Evolutionary conservation across 805 yeast genomes (phyloP).

Genomic region (Zygoascus flipseniorum): DNA sequence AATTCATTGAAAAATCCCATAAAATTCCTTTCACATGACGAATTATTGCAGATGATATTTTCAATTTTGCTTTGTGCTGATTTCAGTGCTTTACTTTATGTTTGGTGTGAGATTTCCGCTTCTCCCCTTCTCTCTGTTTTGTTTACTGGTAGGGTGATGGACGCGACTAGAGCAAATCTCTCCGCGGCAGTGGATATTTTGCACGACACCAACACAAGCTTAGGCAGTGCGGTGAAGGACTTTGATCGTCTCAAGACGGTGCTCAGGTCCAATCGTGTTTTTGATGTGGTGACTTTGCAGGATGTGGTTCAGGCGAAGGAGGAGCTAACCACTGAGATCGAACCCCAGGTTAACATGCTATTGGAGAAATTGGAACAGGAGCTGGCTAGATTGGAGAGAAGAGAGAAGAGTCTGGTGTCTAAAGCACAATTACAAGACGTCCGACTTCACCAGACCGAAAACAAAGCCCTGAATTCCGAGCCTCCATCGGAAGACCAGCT

Average conservation of each 20-base stretch:
- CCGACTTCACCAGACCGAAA: conserved; percentile 14
- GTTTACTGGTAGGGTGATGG: neutral
- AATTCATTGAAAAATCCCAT: neutral
- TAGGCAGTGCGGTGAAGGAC: conserved; percentile 12
- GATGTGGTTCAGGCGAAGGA: conserved; percentile 18
- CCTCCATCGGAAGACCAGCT: conserved; percentile 10
- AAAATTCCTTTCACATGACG: neutral
- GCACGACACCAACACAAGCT: conserved; percentile 1
- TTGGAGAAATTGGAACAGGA: conserved; percentile 19
- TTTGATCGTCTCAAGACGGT: conserved; percentile 18
- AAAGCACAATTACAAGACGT: conserved; percentile 24
- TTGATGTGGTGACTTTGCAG: conserved; percentile 23
- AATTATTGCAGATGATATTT: neutral
- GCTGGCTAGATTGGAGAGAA: conserved; percentile 19
- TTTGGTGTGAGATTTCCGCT: too few relatives aligned
- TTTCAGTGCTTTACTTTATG: too few relatives aligned
- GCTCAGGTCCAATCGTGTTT: conserved; percentile 19
- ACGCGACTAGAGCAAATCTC: neutral
- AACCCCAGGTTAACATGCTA: conserved; percentile 21
- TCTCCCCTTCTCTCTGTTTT: too few relatives aligned
- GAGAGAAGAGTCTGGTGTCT: conserved; percentile 17
- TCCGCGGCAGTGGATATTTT: conserved; percentile 3
- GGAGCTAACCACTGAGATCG: conserved; percentile 21
- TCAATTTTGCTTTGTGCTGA: too few relatives aligned
- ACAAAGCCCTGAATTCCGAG: conserved; percentile 3